phyloP scores from a whole-genome alignment of 2,329 filamentous ascomycete species.

The Pseudocercospora musae region DNA sequence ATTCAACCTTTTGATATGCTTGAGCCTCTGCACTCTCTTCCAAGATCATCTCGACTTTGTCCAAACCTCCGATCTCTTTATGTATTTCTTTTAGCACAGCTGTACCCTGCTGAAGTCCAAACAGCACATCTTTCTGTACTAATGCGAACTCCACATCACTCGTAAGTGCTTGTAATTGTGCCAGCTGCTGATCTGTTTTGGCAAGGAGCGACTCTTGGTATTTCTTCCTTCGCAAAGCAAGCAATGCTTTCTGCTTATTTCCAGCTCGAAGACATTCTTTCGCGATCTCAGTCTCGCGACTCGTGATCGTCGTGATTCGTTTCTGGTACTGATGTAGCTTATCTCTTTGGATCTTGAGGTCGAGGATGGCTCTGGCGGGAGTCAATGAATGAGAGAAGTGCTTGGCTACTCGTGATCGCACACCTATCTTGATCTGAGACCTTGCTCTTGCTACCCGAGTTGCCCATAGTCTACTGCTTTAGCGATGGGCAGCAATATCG shows the following conservation, averaged over 20 bases:
- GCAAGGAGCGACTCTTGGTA: conserved; percentile 87
- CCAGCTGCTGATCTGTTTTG: conserved; percentile 91
- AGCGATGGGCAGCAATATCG: not conserved
- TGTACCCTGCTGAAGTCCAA: conserved; percentile 87
- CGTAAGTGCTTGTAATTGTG: conserved; percentile 84
- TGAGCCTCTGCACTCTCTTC: conserved; percentile 86
- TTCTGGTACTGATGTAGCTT: conserved; percentile 95
- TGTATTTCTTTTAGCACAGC: conserved; percentile 87
- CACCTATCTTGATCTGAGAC: conserved; percentile 84
- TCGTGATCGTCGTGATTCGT: conserved; percentile 79
- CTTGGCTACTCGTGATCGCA: conserved; percentile 30
- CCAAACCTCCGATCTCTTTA: conserved; percentile 90
- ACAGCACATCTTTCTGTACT: conserved; percentile 94
- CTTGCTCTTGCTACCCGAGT: conserved; percentile 60
- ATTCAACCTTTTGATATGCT: conserved; percentile 78
- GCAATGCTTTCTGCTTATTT: conserved; percentile 76
- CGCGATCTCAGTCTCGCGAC: conserved; percentile 82
- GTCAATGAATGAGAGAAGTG: conserved; percentile 6
- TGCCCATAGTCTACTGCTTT: conserved; percentile 55
- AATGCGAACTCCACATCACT: conserved; percentile 90
- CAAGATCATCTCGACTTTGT: conserved; percentile 92
- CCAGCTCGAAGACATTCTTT: conserved; percentile 74
- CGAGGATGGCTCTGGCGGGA: conserved; percentile 76
- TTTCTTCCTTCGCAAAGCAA: conserved; percentile 90
- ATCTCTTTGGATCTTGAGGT: conserved; percentile 96